Evolutionary conservation across 1,139 yeast species (phyloP).

Genomic region (Candida tunisiensis): DNA sequence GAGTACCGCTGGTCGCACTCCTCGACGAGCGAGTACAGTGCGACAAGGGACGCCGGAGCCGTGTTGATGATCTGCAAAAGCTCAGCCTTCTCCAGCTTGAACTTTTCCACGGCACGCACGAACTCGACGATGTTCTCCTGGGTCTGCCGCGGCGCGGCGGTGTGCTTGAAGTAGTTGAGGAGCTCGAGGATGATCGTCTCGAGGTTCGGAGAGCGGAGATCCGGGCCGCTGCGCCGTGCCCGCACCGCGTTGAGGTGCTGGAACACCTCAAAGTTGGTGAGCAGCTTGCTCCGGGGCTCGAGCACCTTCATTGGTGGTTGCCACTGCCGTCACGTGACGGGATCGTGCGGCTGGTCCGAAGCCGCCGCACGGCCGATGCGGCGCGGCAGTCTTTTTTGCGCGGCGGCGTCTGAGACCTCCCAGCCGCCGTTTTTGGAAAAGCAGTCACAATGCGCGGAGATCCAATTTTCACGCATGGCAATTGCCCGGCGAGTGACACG

Average conservation of each 20-base stretch:
- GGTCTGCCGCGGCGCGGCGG: constrained; percentile 29
- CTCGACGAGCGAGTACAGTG: constrained; percentile 64
- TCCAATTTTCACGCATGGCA: no score
- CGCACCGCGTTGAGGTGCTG: constrained; percentile 40
- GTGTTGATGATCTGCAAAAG: constrained; percentile 69
- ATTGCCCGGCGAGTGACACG: neutral
- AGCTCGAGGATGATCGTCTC: constrained; percentile 56
- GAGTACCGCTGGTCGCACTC: constrained; percentile 78
- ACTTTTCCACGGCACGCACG: constrained; percentile 25
- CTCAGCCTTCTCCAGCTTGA: constrained; percentile 63
- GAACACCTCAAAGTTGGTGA: constrained; percentile 59
- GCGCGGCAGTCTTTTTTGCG: no score
- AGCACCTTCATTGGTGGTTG: constrained; percentile 31
- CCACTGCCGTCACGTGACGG: no score
- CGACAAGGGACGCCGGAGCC: constrained; percentile 67
- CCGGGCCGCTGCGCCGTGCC: constrained; percentile 20
- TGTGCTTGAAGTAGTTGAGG: constrained; percentile 29
- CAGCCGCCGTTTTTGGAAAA: no score
- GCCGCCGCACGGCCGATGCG: no score
- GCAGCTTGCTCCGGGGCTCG: constrained; percentile 37
- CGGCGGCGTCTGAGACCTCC: no score
- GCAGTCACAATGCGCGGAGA: no score
- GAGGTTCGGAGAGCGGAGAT: constrained; percentile 18
- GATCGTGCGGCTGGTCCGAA: no score
- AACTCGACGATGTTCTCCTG: constrained; percentile 34